Evolutionary conservation across 1,284 basidiomycete species (phyloP), one percentile per base, ranked within the genome.

Genomic region (Apiotrichum domesticum): DNA sequence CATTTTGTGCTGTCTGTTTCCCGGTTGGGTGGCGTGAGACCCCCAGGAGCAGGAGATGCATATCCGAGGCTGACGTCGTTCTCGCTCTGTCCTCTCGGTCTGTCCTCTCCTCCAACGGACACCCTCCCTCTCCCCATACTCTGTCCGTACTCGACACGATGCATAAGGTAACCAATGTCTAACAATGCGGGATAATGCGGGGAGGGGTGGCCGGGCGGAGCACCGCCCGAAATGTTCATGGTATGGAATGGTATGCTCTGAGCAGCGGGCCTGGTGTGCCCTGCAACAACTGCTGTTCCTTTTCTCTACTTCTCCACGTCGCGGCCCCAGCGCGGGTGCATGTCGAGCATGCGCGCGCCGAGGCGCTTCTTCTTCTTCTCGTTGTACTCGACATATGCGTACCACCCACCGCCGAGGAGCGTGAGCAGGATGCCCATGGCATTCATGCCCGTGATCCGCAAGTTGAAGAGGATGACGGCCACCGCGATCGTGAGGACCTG

Each of bases 401-500:
- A 94, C 81, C 85, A 86, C 21, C 64, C 89, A 13, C 93, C 91
- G 35, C 93, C 93, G 5, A 82, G 62, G 3, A 96, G 81, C 4
- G 93, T 95, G 55, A 94, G 76, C 9, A 81, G 49, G 58, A 96
- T 93, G 1, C 93, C 93, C 35, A 88, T 63, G 14, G 82, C 84
- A 70, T 96, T 96, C 57, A 82, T 82, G 33, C 81, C 78, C 0
- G 86, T 87, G 71, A 96, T 90, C 9, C 82, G 82, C 49, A 95
- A 77, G 70, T 92, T 78, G 76, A 96, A 96, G 37, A 95, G 81
- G 40, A 82, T 66, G 9, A 96, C 88, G 0, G 91, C 90, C 52
- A 87, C 83, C 3, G 92, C 79, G 62, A 96, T 86, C 1, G 92
- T 94, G 61, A 96, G 75, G n/a, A 92, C 93, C 72, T 96, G 93